Percentiles rank a stretch among this genome's conserved stretches.
phyloP scores from a whole-genome alignment of 139 green algal genomes.

The Chlamydomonas asymmetrica region DNA sequence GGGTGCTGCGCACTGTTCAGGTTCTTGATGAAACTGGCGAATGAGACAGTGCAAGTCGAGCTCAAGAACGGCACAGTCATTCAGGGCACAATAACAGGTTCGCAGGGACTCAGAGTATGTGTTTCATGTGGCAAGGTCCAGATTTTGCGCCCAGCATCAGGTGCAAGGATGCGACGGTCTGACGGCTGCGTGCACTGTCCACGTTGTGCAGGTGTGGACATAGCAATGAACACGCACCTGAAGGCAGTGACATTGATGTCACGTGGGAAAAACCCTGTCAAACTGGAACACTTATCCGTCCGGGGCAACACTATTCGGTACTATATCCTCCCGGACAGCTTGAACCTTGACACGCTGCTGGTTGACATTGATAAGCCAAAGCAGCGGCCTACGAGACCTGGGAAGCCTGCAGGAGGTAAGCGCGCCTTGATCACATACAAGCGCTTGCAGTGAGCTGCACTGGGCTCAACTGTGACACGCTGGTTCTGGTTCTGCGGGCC shows the following conservation, averaged over 20 bases:
- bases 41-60: conserved; percentile 98
- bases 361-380: conserved; percentile 96
- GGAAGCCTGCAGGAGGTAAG: neutral
- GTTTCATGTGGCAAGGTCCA: no score
- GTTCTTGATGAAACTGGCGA: conserved; percentile 98
- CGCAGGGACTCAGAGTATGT: conserved; percentile 1
- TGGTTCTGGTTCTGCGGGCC: neutral
- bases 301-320: conserved; percentile 90
- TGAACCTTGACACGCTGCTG: conserved; percentile 98
- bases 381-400: conserved; percentile 77
- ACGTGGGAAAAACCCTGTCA: conserved; percentile 87
- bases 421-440: neutral
- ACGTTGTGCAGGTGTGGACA: conserved; percentile 88
- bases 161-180: no score
- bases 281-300: conserved; percentile 88
- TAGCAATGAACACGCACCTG: conserved; percentile 99
- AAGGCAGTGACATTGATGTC: conserved; percentile 95
- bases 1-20: conserved; percentile 44
- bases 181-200: neutral
- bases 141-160: no score
- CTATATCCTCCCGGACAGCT: conserved; percentile 95
- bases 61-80: conserved; percentile 98
- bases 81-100: conserved; percentile 93
- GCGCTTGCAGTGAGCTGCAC: neutral
- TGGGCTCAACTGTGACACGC: neutral